Percentiles rank a stretch among this genome's conserved stretches.
Conservation (phyloP, 495 filamentous ascomycete species). For the Aspergillus sclerotioniger region DNA sequence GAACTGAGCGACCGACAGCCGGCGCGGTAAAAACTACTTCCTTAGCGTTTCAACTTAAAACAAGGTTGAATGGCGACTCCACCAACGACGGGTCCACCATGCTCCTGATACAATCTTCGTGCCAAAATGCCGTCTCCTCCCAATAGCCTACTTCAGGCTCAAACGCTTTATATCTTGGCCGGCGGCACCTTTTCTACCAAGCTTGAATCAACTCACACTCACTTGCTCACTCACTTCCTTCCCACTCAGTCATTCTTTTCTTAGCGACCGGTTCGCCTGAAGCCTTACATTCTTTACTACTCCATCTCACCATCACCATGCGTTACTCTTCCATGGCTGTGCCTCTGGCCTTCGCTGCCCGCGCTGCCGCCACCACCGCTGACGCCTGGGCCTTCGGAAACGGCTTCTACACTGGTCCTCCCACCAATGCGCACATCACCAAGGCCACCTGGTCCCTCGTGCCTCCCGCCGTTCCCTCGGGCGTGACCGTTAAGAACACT, state of each 20-base stretch:
- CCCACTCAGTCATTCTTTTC: slow-evolving; percentile 1
- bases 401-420: slow-evolving; percentile 13
- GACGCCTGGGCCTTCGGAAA: slow-evolving; percentile 17
- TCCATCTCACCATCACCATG: not conserved
- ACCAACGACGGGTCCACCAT: not conserved
- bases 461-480: slow-evolving; percentile 11
- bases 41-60: slow-evolving; percentile 1
- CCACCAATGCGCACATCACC: slow-evolving; percentile 13
- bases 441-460: slow-evolving; percentile 16
- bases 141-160: not conserved
- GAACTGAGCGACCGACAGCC: not conserved
- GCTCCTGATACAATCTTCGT: slow-evolving; percentile 3
- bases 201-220: not conserved
- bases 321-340: not conserved
- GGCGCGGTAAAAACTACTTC: too few species aligned
- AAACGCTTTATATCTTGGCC: not conserved
- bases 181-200: not conserved
- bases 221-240: not conserved
- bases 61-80: not conserved
- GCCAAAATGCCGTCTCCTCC: not conserved
- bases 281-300: not conserved
- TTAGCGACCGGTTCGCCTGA: slow-evolving; percentile 2
- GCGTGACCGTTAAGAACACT: not conserved
- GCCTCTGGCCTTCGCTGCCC: slow-evolving; percentile 10
- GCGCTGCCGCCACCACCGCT: slow-evolving; percentile 10